Percentiles rank a stretch among this genome's conserved stretches.
These are phyloP conservation scores for Psilocybe sp. DNA, from an alignment of 768 basidiomycete species.

Conservation along the genomic window DNA sequence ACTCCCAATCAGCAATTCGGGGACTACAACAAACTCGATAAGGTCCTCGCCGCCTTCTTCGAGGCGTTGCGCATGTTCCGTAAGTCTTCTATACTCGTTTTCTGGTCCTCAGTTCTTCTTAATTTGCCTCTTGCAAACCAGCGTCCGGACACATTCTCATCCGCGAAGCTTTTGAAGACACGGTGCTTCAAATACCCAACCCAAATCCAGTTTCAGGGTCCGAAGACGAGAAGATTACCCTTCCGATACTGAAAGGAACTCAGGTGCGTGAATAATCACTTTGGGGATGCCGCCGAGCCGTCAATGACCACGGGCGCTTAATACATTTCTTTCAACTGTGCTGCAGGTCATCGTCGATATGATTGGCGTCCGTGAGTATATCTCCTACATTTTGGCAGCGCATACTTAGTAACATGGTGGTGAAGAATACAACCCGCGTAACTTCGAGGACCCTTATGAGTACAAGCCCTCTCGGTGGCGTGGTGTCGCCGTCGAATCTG, in stretches of 20 bases:
- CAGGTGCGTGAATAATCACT: slow-evolving; percentile 9
- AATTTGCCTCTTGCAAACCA: slow-evolving; percentile 8
- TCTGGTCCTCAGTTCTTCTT: background rate
- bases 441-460: slow-evolving; percentile 45
- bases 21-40: slow-evolving; percentile 38
- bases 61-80: slow-evolving; percentile 45
- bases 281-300: background rate
- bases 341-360: slow-evolving; percentile 40
- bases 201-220: slow-evolving; percentile 16
- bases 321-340: background rate
- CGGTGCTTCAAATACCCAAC: slow-evolving; percentile 33
- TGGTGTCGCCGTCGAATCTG: slow-evolving; percentile 37
- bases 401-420: background rate
- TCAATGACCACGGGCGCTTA: background rate
- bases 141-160: slow-evolving; percentile 35
- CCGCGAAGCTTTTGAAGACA: slow-evolving; percentile 38
- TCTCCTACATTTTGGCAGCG: background rate
- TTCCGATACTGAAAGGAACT: slow-evolving; percentile 35
- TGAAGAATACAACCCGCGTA: slow-evolving; percentile 47
- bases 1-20: slow-evolving; percentile 28
- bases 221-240: slow-evolving; percentile 28
- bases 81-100: slow-evolving; percentile 21
- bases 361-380: slow-evolving; percentile 44
- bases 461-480: slow-evolving; percentile 53
- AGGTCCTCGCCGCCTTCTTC: slow-evolving; percentile 41